These are phyloP conservation scores for Leonotis leonurus DNA, from an alignment of 257 asterid genomes.

Conservation along the genomic window DNA sequence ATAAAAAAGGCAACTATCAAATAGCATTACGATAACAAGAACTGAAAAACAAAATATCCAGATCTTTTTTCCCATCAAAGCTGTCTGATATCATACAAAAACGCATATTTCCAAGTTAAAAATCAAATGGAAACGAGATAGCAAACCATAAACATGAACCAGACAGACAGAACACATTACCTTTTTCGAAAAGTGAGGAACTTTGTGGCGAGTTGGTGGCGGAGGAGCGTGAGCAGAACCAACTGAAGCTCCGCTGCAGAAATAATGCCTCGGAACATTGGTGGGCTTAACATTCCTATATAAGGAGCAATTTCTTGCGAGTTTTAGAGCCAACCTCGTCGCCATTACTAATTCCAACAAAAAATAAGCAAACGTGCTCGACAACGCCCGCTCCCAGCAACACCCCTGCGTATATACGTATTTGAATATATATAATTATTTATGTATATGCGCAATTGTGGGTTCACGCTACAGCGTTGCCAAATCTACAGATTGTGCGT, in stretches of 20 bases:
- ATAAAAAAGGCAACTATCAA: neutral
- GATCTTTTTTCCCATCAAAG: neutral
- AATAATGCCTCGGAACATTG: slow-evolving; percentile 14
- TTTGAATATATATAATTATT: neutral
- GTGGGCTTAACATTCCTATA: slow-evolving; percentile 16
- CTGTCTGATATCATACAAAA: neutral
- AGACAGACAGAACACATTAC: neutral
- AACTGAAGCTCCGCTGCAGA: slow-evolving; percentile 24
- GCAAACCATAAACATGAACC: neutral
- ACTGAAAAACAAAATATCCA: neutral
- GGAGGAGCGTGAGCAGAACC: slow-evolving; percentile 20
- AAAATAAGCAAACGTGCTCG: neutral
- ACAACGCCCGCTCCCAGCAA: neutral
- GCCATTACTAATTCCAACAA: slow-evolving; percentile 22
- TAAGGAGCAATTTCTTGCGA: slow-evolving; percentile 20
- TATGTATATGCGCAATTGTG: neutral
- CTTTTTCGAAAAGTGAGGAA: slow-evolving; percentile 45
- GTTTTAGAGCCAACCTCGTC: slow-evolving; percentile 24
- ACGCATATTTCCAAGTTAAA: neutral
- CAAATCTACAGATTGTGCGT: neutral
- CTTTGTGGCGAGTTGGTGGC: slow-evolving; percentile 28
- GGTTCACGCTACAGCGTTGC: neutral
- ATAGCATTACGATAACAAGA: neutral
- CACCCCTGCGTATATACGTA: neutral
- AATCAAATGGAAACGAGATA: neutral